These are phyloP conservation scores for Ogataea degrootiae DNA, from an alignment of 805 yeast species.

Conservation along the genomic window DNA sequence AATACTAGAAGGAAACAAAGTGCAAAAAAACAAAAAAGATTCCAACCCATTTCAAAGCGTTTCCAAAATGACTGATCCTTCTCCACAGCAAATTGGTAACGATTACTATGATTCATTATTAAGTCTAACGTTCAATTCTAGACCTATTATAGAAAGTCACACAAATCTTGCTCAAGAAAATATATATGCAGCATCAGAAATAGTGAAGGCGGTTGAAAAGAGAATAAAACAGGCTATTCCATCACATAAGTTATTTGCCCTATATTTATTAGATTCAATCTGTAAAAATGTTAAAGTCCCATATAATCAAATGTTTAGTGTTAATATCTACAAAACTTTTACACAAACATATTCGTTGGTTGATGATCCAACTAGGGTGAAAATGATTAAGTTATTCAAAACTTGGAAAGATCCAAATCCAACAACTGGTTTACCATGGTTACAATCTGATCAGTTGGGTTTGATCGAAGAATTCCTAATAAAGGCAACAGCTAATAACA, in stretches of 20 bases:
- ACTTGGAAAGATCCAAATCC: slow-evolving; percentile 79
- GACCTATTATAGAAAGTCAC: slow-evolving; percentile 81
- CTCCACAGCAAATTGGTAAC: slow-evolving; percentile 33
- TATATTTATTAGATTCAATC: slow-evolving; percentile 85
- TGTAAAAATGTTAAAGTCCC: slow-evolving; percentile 90
- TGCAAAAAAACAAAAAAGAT: not conserved
- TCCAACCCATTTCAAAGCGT: not conserved
- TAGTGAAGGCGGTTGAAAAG: slow-evolving; percentile 67
- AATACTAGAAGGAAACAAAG: not conserved
- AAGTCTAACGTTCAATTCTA: slow-evolving; percentile 81
- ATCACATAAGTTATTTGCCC: slow-evolving; percentile 73
- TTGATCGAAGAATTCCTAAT: slow-evolving; percentile 71
- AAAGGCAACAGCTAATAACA: slow-evolving; percentile 45
- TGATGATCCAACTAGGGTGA: slow-evolving; percentile 67
- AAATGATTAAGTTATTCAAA: slow-evolving; percentile 71
- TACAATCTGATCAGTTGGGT: slow-evolving; percentile 63
- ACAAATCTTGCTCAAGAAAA: slow-evolving; percentile 88
- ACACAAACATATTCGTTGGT: slow-evolving; percentile 75
- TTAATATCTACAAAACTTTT: slow-evolving; percentile 63
- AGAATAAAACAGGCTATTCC: slow-evolving; percentile 79
- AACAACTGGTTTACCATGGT: slow-evolving; percentile 61
- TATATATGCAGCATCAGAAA: slow-evolving; percentile 67
- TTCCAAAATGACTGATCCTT: not conserved
- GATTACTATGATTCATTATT: slow-evolving; percentile 70
- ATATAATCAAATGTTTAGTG: slow-evolving; percentile 73